A percentile compares a stretch with the other conserved stretches of the same genome.
These are phyloP conservation scores for Trametes cingulata DNA, from an alignment of 768 basidiomycete species.

Conservation along the genomic window DNA sequence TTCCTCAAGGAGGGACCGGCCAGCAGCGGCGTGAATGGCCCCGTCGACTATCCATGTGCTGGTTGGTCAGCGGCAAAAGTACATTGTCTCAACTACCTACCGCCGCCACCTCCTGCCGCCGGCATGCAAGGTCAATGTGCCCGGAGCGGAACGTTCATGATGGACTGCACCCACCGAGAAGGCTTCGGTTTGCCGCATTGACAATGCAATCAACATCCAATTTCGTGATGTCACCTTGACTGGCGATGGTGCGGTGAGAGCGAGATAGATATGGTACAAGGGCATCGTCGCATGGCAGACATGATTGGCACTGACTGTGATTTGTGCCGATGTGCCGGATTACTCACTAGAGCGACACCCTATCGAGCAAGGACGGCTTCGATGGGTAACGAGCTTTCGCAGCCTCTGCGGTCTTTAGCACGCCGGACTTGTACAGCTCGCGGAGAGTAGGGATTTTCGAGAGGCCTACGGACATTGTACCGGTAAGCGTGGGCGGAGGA, in stretches of 20 bases:
- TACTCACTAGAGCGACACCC: conserved; percentile 70
- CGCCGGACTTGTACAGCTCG: conserved; percentile 48
- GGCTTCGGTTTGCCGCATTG: conserved; percentile 75
- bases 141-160: neutral
- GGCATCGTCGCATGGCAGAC: neutral
- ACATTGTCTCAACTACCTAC: conserved; percentile 38
- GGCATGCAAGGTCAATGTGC: conserved; percentile 5
- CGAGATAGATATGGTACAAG: conserved; percentile 10
- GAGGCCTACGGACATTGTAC: conserved; percentile 36
- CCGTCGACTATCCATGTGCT: conserved; percentile 61
- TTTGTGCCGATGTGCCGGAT: neutral
- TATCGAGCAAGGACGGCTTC: conserved; percentile 45
- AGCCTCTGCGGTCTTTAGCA: conserved; percentile 39
- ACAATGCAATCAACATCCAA: conserved; percentile 74
- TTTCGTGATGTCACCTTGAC: conserved; percentile 79
- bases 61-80: neutral
- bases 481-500: neutral
- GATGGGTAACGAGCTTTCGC: conserved; percentile 40
- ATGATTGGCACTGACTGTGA: neutral
- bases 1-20: conserved; percentile 62
- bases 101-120: conserved; percentile 70
- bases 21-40: conserved; percentile 78
- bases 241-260: conserved; percentile 30
- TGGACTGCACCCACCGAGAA: conserved; percentile 53
- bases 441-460: conserved; percentile 57